These are phyloP conservation scores for Silybum marianum DNA, from an alignment of 129 eudicot species.

Conservation along the genomic window DNA sequence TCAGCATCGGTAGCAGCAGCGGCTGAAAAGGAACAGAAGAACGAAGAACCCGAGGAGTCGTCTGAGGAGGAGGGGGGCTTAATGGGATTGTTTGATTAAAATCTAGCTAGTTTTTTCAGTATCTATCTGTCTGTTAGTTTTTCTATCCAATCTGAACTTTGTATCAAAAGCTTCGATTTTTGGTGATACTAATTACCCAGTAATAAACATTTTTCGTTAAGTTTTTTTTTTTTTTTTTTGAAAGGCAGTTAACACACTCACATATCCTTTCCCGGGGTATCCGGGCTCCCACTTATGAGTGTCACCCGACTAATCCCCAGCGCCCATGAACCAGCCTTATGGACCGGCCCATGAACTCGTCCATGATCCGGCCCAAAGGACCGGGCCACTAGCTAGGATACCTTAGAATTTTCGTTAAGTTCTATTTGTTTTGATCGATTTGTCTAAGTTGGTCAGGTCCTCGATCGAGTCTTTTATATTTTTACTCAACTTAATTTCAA, in stretches of 20 bases:
- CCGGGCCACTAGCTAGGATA: too few relatives aligned
- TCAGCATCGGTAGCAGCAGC: slow-evolving; percentile 46
- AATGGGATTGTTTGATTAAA: slow-evolving; percentile 51
- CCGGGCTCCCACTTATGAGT: too few relatives aligned
- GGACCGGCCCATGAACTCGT: too few relatives aligned
- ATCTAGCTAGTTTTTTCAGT: slow-evolving; percentile 5
- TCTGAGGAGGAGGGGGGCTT: slow-evolving; percentile 49
- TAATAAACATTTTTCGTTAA: slow-evolving; percentile 7
- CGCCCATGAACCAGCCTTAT: too few relatives aligned
- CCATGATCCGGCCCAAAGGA: too few relatives aligned
- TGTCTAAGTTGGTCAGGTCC: too few relatives aligned
- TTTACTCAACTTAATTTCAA: too few relatives aligned
- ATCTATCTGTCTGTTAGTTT: slow-evolving; percentile 16
- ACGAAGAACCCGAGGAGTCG: slow-evolving; percentile 52
- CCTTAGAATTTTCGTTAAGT: background rate
- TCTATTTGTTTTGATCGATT: too few relatives aligned
- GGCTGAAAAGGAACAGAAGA: slow-evolving; percentile 47
- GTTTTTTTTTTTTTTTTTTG: background rate
- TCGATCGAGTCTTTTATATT: too few relatives aligned
- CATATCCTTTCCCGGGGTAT: too few relatives aligned
- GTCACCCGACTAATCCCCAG: too few relatives aligned
- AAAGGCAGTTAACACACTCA: too few relatives aligned
- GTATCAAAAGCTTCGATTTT: slow-evolving; percentile 5
- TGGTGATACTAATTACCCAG: background rate
- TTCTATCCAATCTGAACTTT: slow-evolving; percentile 11